Percentiles rank a stretch among this genome's conserved stretches.
Conservation (phyloP, 2,329 filamentous ascomycete species). For the Fusarium tricinctum region DNA sequence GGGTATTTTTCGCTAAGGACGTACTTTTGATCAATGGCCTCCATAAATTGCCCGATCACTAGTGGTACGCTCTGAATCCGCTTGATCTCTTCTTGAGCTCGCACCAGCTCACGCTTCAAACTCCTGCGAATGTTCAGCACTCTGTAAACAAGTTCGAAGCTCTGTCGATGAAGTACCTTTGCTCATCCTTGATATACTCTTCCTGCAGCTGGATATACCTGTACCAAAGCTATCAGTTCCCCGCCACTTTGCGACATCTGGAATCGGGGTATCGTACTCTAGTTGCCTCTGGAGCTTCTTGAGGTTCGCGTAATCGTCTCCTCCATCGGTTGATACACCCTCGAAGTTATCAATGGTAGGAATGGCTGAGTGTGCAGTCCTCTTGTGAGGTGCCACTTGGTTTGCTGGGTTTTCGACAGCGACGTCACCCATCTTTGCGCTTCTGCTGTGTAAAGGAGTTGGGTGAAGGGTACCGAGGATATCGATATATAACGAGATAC, state of each 20-base stretch:
- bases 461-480: slow-evolving; percentile 4
- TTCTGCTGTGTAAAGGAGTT: slow-evolving; percentile 17
- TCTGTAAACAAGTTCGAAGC: not conserved
- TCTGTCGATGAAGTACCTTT: slow-evolving; percentile 70
- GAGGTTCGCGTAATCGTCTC: slow-evolving; percentile 93
- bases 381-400: slow-evolving; percentile 83
- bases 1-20: slow-evolving; percentile 45
- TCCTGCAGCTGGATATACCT: slow-evolving; percentile 98
- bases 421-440: slow-evolving; percentile 82
- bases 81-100: slow-evolving; percentile 99
- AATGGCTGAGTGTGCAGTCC: slow-evolving; percentile 82
- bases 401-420: slow-evolving; percentile 85
- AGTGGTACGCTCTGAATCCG: slow-evolving; percentile 98
- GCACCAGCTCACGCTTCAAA: slow-evolving; percentile 95
- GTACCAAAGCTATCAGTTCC: slow-evolving; percentile 47
- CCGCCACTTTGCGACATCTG: slow-evolving; percentile 3
- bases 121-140: slow-evolving; percentile 69
- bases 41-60: slow-evolving; percentile 99
- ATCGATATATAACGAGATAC: slow-evolving; percentile 1
- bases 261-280: slow-evolving; percentile 72
- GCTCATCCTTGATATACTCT: slow-evolving; percentile 99
- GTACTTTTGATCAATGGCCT: slow-evolving; percentile 99
- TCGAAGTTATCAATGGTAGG: slow-evolving; percentile 92
- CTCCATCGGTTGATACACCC: slow-evolving; percentile 82
- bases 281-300: slow-evolving; percentile 97